Evolutionary conservation across 805 yeast genomes (phyloP), one percentile per base, ranked within the genome.

Genomic region (Schizosaccharomyces japonicus): DNA sequence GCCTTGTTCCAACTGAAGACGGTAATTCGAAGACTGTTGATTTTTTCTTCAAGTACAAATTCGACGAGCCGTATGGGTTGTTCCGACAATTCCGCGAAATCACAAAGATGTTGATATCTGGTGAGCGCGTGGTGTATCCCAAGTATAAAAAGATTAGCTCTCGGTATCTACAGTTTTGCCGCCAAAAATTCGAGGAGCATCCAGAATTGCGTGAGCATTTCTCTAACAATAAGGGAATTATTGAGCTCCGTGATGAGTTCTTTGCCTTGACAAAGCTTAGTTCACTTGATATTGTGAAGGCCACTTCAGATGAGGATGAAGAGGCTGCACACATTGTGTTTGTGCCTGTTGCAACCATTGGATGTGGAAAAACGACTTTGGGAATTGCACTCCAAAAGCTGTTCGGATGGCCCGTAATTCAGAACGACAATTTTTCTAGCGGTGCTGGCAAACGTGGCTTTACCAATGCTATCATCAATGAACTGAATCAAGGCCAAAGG

Each of bases 331-430:
- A 76, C 53, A 78, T 73, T 57, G 69, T 81, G 0, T 56, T 90
- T 2, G 71, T 83, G 1, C 87, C 96, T 0, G 73, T 85, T 2
- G 84, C 95, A 0, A 83, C 94, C 0, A 72, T 87, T 47, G 96
- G 96, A 0, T 82, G 95, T 60, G 98, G 98, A 5, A 90, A 90
- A 58, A 84, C 95, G 0, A 83, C 95, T 0, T 71, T 80, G 0
- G 73, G 80, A 4, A 58, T 72, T 31, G 75, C 85, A 0, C 63
- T 90, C 36, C 51, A 56, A 0, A 56, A 66, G 7, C 59, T 85
- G 7, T 76, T 66, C 49, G 76, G 77, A 0, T 78, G 93, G 78
- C 77, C 71, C 0, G 80, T 77, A 54, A 66, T 80, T 8, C 94
- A 83, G 58, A 90, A 83, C 61, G 96, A 87, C 61, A 73, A 80